phyloP scores from a whole-genome alignment of 305 asterid genomes.

The Fraxinus angustifolia region DNA sequence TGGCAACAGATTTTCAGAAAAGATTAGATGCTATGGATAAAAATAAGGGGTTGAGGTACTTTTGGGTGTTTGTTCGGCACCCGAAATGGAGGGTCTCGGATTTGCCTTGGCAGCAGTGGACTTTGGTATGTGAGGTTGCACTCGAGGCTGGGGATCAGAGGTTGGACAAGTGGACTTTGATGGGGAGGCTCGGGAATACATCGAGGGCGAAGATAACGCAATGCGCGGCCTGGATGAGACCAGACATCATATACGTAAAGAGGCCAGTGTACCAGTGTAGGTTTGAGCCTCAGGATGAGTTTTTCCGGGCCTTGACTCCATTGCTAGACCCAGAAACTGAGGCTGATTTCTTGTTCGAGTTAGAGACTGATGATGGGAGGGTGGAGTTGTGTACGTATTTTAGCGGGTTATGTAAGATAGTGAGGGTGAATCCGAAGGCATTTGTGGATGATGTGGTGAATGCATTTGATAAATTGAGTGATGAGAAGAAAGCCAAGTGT shows the following conservation, averaged over 20 bases:
- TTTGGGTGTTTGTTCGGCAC: slow-evolving; percentile 94
- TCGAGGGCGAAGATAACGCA: slow-evolving; percentile 66
- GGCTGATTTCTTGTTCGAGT: slow-evolving; percentile 61
- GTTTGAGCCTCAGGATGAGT: slow-evolving; percentile 84
- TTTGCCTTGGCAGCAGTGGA: slow-evolving; percentile 92
- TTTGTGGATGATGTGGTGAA: slow-evolving; percentile 93
- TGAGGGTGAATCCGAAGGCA: slow-evolving; percentile 70
- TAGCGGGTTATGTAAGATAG: slow-evolving; percentile 75
- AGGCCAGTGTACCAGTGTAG: slow-evolving; percentile 93
- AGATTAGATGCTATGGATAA: slow-evolving; percentile 59
- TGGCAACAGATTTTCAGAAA: slow-evolving; percentile 64
- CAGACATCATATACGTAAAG: slow-evolving; percentile 79
- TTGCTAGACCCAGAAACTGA: slow-evolving; percentile 79
- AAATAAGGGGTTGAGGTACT: slow-evolving; percentile 42
- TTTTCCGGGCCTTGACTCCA: slow-evolving; percentile 54
- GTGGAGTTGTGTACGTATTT: slow-evolving; percentile 78
- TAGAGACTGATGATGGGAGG: slow-evolving; percentile 62
- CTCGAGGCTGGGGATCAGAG: slow-evolving; percentile 76
- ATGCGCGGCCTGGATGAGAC: slow-evolving; percentile 99
- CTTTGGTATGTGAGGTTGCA: slow-evolving; percentile 77
- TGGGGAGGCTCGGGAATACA: slow-evolving; percentile 86
- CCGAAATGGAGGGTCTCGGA: slow-evolving; percentile 85
- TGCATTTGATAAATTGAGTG: slow-evolving; percentile 64
- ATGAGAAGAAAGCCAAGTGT: slow-evolving; percentile 70
- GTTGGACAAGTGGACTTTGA: slow-evolving; percentile 89